phyloP scores from a whole-genome alignment of 2,329 filamentous ascomycete genomes.

The Hortaea sp. region DNA sequence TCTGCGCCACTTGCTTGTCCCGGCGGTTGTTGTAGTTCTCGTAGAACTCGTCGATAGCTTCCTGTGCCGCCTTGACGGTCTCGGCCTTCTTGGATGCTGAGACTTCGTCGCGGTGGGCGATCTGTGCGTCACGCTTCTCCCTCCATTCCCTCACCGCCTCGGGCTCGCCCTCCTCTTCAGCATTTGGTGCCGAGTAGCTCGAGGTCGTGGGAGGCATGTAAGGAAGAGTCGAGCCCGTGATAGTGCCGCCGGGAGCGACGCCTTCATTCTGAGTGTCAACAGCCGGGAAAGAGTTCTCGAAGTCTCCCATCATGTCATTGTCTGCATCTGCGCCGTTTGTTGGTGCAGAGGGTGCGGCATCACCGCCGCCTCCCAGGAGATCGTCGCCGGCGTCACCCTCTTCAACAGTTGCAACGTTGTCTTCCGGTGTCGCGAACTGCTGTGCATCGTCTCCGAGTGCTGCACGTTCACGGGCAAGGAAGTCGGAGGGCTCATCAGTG shows the following conservation, averaged over 20 bases:
- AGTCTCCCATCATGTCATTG: slow-evolving; percentile 43
- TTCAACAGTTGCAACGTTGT: slow-evolving; percentile 52
- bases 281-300: slow-evolving; percentile 86
- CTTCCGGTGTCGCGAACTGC: slow-evolving; percentile 71
- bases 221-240: slow-evolving; percentile 59
- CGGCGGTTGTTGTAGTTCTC: slow-evolving; percentile 98
- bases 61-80: slow-evolving; percentile 78
- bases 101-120: slow-evolving; percentile 74
- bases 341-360: slow-evolving; percentile 22
- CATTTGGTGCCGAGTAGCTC: slow-evolving; percentile 28
- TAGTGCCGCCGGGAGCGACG: slow-evolving; percentile 65
- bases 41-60: slow-evolving; percentile 98
- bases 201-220: slow-evolving; percentile 36
- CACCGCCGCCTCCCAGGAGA: slow-evolving; percentile 55
- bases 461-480: slow-evolving; percentile 84
- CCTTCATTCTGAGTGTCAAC: slow-evolving; percentile 63
- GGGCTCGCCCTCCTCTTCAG: slow-evolving; percentile 69
- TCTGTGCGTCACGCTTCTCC: slow-evolving; percentile 72
- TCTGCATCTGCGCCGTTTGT: slow-evolving; percentile 20
- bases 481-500: slow-evolving; percentile 62
- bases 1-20: slow-evolving; percentile 84
- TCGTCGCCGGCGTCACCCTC: slow-evolving; percentile 51
- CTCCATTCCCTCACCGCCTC: slow-evolving; percentile 87
- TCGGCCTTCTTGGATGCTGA: slow-evolving; percentile 73
- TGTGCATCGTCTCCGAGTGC: slow-evolving; percentile 84